These are phyloP conservation scores for Calocybe indica DNA, from an alignment of 768 basidiomycete genomes.

Conservation along the genomic window DNA sequence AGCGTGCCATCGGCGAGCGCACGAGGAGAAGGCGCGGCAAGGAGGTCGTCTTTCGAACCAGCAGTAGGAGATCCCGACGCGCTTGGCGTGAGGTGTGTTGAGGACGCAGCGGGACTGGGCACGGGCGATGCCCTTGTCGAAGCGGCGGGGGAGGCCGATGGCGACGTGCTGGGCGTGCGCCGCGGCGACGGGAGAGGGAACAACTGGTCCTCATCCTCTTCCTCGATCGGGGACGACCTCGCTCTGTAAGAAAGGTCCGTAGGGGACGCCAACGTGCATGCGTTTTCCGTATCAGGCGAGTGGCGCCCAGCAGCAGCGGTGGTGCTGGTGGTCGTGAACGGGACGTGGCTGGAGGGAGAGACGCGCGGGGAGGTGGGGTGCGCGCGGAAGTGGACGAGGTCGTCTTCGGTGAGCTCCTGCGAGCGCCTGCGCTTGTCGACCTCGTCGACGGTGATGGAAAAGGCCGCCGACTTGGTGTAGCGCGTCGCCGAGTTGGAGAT, in stretches of 20 bases:
- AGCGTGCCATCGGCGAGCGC: constrained; percentile 7
- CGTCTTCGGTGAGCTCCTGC: constrained; percentile 24
- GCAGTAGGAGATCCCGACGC: neutral
- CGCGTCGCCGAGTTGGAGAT: constrained; percentile 4
- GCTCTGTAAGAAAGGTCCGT: constrained; percentile 9
- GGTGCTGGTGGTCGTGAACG: constrained; percentile 1
- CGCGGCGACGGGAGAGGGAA: constrained; percentile 57
- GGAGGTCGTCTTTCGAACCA: constrained; percentile 4
- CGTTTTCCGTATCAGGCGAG: too few species aligned
- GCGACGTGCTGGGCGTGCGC: constrained; percentile 42
- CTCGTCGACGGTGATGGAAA: constrained; percentile 55
- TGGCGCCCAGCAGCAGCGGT: too few species aligned
- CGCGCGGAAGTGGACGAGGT: constrained; percentile 9
- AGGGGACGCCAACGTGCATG: neutral
- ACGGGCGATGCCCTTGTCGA: constrained; percentile 14
- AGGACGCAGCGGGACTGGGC: constrained; percentile 11
- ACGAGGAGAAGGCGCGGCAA: neutral
- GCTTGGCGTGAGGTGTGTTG: constrained; percentile 4
- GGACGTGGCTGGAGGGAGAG: constrained; percentile 4
- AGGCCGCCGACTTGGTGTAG: constrained; percentile 14
- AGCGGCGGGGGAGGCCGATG: constrained; percentile 15
- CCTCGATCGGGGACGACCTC: constrained; percentile 36
- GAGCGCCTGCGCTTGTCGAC: constrained; percentile 52
- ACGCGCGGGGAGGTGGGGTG: constrained; percentile 6
- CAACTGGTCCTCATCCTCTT: constrained; percentile 51